These are phyloP conservation scores for Monilinia fructicola DNA, from an alignment of 2,329 filamentous ascomycete genomes.

Conservation along the genomic window DNA sequence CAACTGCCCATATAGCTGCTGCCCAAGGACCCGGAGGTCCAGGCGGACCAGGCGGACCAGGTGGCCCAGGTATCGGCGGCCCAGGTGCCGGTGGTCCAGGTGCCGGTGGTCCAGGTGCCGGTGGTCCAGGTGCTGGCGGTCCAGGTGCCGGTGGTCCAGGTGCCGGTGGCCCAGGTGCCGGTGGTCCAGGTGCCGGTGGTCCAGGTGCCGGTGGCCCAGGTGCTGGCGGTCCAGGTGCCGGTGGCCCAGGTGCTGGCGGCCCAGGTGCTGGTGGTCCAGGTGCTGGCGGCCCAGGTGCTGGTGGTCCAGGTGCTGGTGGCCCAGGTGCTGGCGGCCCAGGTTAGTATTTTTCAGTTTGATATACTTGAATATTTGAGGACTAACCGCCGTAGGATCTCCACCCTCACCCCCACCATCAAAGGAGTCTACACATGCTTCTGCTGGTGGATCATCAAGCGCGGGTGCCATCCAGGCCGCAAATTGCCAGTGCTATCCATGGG, in stretches of 20 bases:
- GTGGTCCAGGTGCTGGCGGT: background rate
- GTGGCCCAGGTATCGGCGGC: background rate
- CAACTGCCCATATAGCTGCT: slow-evolving; percentile 4
- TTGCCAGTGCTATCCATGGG: slow-evolving; percentile 3
- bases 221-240: too few relatives aligned
- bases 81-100: too few relatives aligned
- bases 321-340: too few relatives aligned
- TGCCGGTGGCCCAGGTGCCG: background rate
- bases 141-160: background rate
- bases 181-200: too few relatives aligned
- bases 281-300: too few relatives aligned
- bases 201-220: too few relatives aligned
- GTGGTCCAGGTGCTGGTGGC: too few relatives aligned
- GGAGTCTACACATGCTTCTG: background rate
- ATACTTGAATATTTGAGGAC: background rate
- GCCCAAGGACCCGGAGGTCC: background rate
- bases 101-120: background rate
- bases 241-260: too few relatives aligned
- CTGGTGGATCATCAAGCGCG: background rate
- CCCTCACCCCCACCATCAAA: background rate
- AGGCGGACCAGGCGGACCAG: background rate
- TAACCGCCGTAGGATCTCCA: background rate
- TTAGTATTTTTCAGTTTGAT: background rate
- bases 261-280: too few relatives aligned
- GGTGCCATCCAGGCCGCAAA: background rate